Evolutionary conservation across 805 yeast species (phyloP).

Genomic region (Blastobotrys muscicola): DNA sequence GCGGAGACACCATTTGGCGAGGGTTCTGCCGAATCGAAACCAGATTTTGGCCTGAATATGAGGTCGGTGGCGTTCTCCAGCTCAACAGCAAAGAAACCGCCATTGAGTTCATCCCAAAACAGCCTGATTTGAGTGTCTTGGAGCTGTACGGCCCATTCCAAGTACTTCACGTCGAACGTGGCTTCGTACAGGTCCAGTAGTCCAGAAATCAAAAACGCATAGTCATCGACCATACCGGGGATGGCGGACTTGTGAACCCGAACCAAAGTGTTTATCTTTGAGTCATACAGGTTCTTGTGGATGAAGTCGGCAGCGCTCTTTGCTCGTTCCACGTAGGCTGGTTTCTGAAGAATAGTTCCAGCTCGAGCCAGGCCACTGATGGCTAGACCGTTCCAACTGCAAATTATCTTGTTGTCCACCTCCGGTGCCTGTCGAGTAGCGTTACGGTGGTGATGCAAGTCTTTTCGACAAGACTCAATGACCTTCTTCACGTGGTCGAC

Average conservation of each 20-base stretch:
- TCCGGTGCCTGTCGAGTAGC: slow-evolving; percentile 20
- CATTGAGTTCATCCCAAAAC: slow-evolving; percentile 27
- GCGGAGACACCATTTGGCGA: slow-evolving; percentile 29
- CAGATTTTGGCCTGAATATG: slow-evolving; percentile 28
- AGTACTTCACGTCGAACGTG: slow-evolving; percentile 20
- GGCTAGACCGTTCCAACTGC: slow-evolving; percentile 31
- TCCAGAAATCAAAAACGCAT: slow-evolving; percentile 28
- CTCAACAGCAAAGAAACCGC: slow-evolving; percentile 25
- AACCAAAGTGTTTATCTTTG: slow-evolving; percentile 10
- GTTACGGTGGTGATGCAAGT: slow-evolving; percentile 19
- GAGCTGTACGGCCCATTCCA: slow-evolving; percentile 24
- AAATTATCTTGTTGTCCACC: slow-evolving; percentile 28
- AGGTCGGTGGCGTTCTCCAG: slow-evolving; percentile 19
- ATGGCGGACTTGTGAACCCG: slow-evolving; percentile 16
- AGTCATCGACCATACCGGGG: slow-evolving; percentile 29
- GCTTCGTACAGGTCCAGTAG: slow-evolving; percentile 29
- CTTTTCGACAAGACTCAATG: slow-evolving; percentile 18
- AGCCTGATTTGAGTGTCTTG: slow-evolving; percentile 25
- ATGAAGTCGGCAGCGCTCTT: slow-evolving; percentile 20
- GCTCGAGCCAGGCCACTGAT: slow-evolving; percentile 30
- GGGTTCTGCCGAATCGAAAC: slow-evolving; percentile 31
- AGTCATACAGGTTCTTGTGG: slow-evolving; percentile 17
- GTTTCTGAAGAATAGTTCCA: slow-evolving; percentile 12
- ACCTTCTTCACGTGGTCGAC: slow-evolving; percentile 16
- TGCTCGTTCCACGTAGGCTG: slow-evolving; percentile 20